These are phyloP conservation scores for Podila horticola DNA, from an alignment of 192 early-diverging fungal genomes.

Conservation along the genomic window DNA sequence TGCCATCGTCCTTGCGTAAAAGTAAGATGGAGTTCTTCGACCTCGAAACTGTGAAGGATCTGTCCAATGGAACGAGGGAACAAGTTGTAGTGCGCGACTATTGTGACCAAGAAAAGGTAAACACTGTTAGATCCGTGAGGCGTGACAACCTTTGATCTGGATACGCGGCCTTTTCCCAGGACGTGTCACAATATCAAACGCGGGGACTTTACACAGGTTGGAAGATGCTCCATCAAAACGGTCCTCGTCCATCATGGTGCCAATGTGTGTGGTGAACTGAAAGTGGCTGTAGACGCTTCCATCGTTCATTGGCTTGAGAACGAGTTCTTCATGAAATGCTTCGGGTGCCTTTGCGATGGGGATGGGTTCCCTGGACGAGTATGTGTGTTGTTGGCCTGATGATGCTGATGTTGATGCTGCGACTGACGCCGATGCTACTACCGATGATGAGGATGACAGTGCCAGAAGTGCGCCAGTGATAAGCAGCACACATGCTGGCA, in stretches of 20 bases:
- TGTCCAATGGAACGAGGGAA: constrained; percentile 89
- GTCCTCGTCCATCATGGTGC: constrained; percentile 33
- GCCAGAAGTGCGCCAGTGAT: constrained; percentile 22
- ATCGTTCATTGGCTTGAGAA: constrained; percentile 75
- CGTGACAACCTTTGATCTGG: neutral
- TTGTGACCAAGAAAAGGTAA: neutral
- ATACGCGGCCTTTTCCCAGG: neutral
- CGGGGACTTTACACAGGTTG: constrained; percentile 30
- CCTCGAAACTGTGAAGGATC: constrained; percentile 77
- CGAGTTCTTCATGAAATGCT: constrained; percentile 74
- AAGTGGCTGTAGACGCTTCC: constrained; percentile 88
- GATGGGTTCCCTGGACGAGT: neutral
- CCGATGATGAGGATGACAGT: neutral
- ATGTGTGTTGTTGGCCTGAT: constrained; percentile 1
- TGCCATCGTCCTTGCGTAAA: constrained; percentile 95
- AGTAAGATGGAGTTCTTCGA: constrained; percentile 83
- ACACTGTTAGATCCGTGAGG: constrained; percentile 3
- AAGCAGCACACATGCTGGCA: constrained; percentile 11
- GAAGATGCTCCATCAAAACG: constrained; percentile 36
- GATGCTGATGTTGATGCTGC: constrained; percentile 8
- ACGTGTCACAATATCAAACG: neutral
- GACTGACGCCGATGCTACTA: neutral
- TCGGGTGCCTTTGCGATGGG: constrained; percentile 55
- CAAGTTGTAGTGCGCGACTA: constrained; percentile 78
- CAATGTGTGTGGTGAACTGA: constrained; percentile 69